phyloP scores from a whole-genome alignment of 1,284 basidiomycete species.

The Moniliella sp. region DNA sequence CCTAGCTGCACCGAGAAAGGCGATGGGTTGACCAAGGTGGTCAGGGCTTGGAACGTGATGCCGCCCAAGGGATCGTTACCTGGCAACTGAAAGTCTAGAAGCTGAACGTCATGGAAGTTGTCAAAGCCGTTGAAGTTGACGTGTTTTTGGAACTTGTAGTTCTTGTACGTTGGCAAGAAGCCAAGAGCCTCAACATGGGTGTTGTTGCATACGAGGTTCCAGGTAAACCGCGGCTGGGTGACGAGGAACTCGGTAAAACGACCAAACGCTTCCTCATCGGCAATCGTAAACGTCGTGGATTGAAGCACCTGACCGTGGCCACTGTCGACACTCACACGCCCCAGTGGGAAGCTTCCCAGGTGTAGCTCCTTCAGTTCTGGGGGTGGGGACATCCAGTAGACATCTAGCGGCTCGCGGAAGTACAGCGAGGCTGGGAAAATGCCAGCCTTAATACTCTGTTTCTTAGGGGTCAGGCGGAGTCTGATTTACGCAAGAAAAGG shows the following conservation, averaged over 20 bases:
- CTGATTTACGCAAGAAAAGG: neutral
- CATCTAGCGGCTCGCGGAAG: slow-evolving; percentile 30
- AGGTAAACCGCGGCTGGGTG: slow-evolving; percentile 49
- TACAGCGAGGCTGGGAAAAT: slow-evolving; percentile 34
- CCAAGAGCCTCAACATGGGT: slow-evolving; percentile 47
- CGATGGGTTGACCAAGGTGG: slow-evolving; percentile 47
- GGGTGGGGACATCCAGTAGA: slow-evolving; percentile 31
- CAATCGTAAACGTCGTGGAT: slow-evolving; percentile 28
- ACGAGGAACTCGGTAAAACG: slow-evolving; percentile 40
- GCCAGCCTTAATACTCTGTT: slow-evolving; percentile 26
- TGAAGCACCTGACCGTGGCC: slow-evolving; percentile 34
- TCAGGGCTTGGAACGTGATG: slow-evolving; percentile 46
- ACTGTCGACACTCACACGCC: slow-evolving; percentile 25
- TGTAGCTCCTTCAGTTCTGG: too few species aligned
- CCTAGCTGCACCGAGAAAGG: slow-evolving; percentile 52
- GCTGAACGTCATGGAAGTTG: slow-evolving; percentile 44
- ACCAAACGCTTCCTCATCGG: slow-evolving; percentile 22
- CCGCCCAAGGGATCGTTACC: slow-evolving; percentile 49
- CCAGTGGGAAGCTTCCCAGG: slow-evolving; percentile 22
- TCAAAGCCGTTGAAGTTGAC: slow-evolving; percentile 42
- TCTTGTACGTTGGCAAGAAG: slow-evolving; percentile 22
- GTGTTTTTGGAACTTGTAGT: slow-evolving; percentile 16
- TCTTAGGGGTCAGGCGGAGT: neutral
- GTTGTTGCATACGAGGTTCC: slow-evolving; percentile 44
- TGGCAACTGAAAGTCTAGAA: slow-evolving; percentile 51